These are phyloP conservation scores for Tranzscheliella williamsii DNA, from an alignment of 1,284 basidiomycete species.

Conservation along the genomic window DNA sequence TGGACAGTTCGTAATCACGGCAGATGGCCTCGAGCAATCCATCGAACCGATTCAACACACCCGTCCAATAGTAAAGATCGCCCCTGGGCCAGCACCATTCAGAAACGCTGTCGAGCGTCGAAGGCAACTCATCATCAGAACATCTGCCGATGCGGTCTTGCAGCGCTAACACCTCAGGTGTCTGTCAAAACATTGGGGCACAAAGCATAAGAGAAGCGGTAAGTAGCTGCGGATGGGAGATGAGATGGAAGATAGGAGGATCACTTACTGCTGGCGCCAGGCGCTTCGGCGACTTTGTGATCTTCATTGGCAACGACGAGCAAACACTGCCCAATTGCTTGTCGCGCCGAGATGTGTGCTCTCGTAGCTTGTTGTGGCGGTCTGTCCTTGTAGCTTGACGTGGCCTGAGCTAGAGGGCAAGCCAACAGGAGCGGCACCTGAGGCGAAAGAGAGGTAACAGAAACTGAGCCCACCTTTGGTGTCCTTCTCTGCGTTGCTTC, in stretches of 20 bases:
- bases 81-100: constrained; percentile 93
- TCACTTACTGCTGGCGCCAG: constrained; percentile 53
- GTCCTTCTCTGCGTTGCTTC: too few species aligned
- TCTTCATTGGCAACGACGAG: too few species aligned
- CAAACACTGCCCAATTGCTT: too few species aligned
- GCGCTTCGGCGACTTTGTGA: constrained; percentile 58
- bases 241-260: too few species aligned
- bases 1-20: constrained; percentile 69
- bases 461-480: too few species aligned
- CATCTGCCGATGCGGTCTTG: constrained; percentile 45
- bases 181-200: constrained; percentile 5
- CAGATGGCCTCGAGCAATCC: constrained; percentile 80
- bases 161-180: constrained; percentile 44
- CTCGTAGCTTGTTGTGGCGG: too few species aligned
- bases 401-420: too few species aligned
- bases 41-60: constrained; percentile 93
- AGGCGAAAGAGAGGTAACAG: too few species aligned
- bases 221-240: too few species aligned
- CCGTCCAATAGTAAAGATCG: constrained; percentile 95
- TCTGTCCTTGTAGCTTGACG: too few species aligned
- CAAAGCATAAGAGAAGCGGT: too few species aligned
- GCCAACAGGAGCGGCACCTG: too few species aligned
- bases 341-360: not conserved
- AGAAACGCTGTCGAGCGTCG: constrained; percentile 45
- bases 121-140: constrained; percentile 52